Percentiles rank a stretch among this genome's conserved stretches.
phyloP scores from a whole-genome alignment of 2,329 filamentous ascomycete genomes.

The Thielaviopsis musarum region DNA sequence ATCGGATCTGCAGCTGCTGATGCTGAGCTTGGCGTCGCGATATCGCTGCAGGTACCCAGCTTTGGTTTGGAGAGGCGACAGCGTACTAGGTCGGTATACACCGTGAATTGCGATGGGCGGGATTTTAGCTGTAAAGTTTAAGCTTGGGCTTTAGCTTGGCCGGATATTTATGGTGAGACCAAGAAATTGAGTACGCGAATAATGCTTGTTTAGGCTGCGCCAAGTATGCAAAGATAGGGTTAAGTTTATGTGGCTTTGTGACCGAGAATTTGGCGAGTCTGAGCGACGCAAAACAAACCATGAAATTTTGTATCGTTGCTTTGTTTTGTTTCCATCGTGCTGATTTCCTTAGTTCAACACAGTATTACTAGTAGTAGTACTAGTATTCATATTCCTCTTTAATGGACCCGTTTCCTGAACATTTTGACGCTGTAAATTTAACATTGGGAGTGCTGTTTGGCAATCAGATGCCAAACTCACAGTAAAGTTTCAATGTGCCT shows the following conservation, averaged over 20 bases:
- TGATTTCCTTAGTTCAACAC: background rate
- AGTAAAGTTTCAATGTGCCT: constrained; percentile 4
- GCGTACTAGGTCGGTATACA: background rate
- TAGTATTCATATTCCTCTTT: background rate
- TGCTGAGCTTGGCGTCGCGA: background rate
- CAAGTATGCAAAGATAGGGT: too few species aligned
- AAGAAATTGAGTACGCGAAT: too few species aligned
- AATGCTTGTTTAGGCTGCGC: too few species aligned
- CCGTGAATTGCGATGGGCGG: too few species aligned
- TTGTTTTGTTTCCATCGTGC: background rate
- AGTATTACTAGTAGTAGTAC: background rate
- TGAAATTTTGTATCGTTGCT: too few species aligned
- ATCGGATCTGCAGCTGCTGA: background rate
- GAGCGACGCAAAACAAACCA: too few species aligned
- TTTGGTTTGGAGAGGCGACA: background rate
- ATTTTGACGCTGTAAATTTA: constrained; percentile 11
- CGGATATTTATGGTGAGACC: too few species aligned
- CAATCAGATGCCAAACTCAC: background rate
- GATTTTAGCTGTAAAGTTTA: too few species aligned
- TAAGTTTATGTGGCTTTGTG: too few species aligned
- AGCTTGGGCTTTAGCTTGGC: too few species aligned
- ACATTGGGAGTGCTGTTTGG: background rate
- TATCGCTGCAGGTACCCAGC: background rate
- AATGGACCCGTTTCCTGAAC: constrained; percentile 6
- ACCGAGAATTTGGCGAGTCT: too few species aligned